These are phyloP conservation scores for Phytophthora pluvialis DNA, from an alignment of 352 stramenopile genomes.

Conservation along the genomic window DNA sequence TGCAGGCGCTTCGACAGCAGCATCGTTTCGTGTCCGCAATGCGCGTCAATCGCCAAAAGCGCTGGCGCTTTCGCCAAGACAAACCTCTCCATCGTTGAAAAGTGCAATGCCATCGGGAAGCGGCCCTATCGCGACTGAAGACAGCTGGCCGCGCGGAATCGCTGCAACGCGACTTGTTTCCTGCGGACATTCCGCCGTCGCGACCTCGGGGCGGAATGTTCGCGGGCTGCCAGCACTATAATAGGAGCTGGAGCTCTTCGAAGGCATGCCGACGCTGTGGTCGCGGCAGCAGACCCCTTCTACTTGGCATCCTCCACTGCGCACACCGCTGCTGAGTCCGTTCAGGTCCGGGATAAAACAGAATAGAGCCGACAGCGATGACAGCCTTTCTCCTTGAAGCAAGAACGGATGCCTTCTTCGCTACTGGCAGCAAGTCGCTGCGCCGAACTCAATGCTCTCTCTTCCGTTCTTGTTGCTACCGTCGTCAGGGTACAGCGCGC, in stretches of 20 bases:
- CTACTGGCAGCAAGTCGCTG: background rate
- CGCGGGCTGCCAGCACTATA: background rate
- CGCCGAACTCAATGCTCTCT: slow-evolving; percentile 10
- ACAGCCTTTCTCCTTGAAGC: slow-evolving; percentile 20
- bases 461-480: slow-evolving; percentile 3
- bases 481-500: background rate
- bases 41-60: background rate
- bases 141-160: slow-evolving; percentile 22
- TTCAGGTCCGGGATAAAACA: slow-evolving; percentile 17
- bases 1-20: background rate
- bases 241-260: background rate
- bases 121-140: slow-evolving; percentile 14
- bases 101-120: slow-evolving; percentile 2
- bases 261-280: too few relatives aligned
- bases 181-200: slow-evolving; percentile 31
- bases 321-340: background rate
- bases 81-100: background rate
- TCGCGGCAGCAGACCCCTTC: background rate
- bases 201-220: too few relatives aligned
- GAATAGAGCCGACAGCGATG: slow-evolving; percentile 1
- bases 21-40: slow-evolving; percentile 5
- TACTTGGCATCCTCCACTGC: background rate
- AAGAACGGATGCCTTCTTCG: slow-evolving; percentile 4
- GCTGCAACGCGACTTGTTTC: slow-evolving; percentile 24
- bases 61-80: background rate